Base-by-base conservation (phyloP, 371 early-diverging fungal genomes). In the Mucor mucedo region DNA sequence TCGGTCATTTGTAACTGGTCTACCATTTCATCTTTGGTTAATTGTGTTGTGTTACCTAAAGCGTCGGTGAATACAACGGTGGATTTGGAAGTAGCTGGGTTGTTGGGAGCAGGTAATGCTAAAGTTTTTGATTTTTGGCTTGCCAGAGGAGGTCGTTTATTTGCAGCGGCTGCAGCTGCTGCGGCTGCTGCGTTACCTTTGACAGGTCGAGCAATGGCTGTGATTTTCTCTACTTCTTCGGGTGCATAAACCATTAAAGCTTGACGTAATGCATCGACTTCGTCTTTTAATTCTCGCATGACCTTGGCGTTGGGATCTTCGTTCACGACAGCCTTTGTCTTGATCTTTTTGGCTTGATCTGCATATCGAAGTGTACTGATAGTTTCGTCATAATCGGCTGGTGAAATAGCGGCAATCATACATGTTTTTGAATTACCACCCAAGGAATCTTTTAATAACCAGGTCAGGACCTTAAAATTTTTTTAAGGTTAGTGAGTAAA, bases 341-440 rank as follows among this genome's bases (percentile, higher is more conserved):
- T 88, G 72, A 96, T 92, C 58, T 81, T 82, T 73, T 95, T 96
- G 44, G 95, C 96, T 44, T 93, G 88, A 65, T 95, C 93, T 7
- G 96, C 96, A 69, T 95, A 98, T 27, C 96, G 85, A 21, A 98
- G 80, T 1, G 98, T 98, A 60, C 93, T 92, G 10, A 97, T 79
- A 1, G 96, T 91, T 80, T 97, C 97, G 53, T 89, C 89, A 55
- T 80, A 85, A 58, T 89, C 87, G 3, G 91, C 87, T 0, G 92
- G 90, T 47, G 91, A 88, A 33, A 94, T 84, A 3, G 91, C 90
- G 10, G 93, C 94, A 52, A 96, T 87, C 87, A 97, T 95, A 60
- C 93, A 84, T 8, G 96, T 93, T 57, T 95, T 93, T 50, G 94
- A 90, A 67, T 95, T 93, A 58, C 95, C 96, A 42, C 94, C 94